These are phyloP conservation scores for Pseudocercospora crystallina DNA, from an alignment of 2,329 filamentous ascomycete genomes.

Conservation along the genomic window DNA sequence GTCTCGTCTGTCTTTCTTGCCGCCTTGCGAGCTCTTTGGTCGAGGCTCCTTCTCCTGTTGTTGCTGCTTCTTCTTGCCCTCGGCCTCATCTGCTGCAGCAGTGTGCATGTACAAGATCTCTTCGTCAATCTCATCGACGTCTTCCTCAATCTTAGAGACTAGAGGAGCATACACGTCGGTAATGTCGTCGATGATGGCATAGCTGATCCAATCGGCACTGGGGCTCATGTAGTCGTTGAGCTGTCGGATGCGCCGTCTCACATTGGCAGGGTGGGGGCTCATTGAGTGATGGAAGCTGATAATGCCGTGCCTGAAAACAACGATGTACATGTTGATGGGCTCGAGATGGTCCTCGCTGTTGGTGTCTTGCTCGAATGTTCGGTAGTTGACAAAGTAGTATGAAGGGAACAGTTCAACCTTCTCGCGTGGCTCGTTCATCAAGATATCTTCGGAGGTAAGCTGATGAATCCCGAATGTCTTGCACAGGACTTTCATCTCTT, in stretches of 20 bases:
- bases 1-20: slow-evolving; percentile 9
- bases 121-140: slow-evolving; percentile 96
- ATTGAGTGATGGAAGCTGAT: slow-evolving; percentile 97
- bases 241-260: slow-evolving; percentile 88
- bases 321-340: slow-evolving; percentile 94
- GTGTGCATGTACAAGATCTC: slow-evolving; percentile 81
- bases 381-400: slow-evolving; percentile 99
- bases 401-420: slow-evolving; percentile 97
- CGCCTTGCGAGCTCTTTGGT: slow-evolving; percentile 11
- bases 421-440: slow-evolving; percentile 95
- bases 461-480: slow-evolving; percentile 96
- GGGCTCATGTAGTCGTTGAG: slow-evolving; percentile 90
- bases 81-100: slow-evolving; percentile 37
- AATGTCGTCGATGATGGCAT: slow-evolving; percentile 96
- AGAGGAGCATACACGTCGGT: slow-evolving; percentile 93
- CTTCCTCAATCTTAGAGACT: slow-evolving; percentile 89
- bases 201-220: slow-evolving; percentile 96
- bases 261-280: slow-evolving; percentile 93
- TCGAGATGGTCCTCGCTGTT: slow-evolving; percentile 88
- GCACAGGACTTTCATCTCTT: slow-evolving; percentile 90
- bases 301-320: slow-evolving; percentile 93
- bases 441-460: slow-evolving; percentile 91
- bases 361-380: slow-evolving; percentile 93
- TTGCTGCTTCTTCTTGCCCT: slow-evolving; percentile 27
- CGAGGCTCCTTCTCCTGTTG: slow-evolving; percentile 4